Evolutionary conservation across 2,329 filamentous ascomycete species (phyloP).

Genomic region (Sclerotinia nivalis): DNA sequence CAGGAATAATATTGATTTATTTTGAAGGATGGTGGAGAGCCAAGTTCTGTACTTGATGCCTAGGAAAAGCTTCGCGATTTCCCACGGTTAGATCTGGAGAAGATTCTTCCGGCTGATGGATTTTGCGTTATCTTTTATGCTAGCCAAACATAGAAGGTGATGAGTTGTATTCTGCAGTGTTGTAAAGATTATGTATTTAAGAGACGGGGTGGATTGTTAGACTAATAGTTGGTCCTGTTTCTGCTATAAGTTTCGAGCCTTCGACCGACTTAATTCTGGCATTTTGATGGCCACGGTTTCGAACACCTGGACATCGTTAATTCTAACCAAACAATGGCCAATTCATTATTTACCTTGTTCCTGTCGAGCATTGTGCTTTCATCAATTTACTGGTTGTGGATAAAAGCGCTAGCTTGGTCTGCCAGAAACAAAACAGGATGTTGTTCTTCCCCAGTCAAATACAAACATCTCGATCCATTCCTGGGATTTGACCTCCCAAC

Average conservation of each 20-base stretch:
- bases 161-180: not conserved
- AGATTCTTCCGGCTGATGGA: not conserved
- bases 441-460: constrained; percentile 6
- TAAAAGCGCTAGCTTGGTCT: not conserved
- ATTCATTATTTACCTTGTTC: not conserved
- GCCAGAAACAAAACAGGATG: constrained; percentile 9
- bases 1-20: not conserved
- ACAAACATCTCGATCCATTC: constrained; percentile 12
- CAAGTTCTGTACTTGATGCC: not conserved
- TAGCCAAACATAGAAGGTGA: not conserved
- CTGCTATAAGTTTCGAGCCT: not conserved
- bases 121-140: not conserved
- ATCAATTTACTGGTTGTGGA: constrained; percentile 6
- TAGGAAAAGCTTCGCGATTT: no score
- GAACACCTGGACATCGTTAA: not conserved
- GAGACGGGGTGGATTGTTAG: no score
- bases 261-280: not conserved
- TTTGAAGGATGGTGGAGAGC: not conserved
- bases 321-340: not conserved
- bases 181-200: not conserved
- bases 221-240: not conserved
- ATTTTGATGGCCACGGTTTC: not conserved
- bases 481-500: constrained; percentile 1
- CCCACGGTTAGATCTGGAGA: not conserved
- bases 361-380: not conserved